A percentile compares a stretch with the other conserved stretches of the same genome.
Conservation (phyloP, 768 basidiomycete genomes). For the Saitozyma sp. region DNA sequence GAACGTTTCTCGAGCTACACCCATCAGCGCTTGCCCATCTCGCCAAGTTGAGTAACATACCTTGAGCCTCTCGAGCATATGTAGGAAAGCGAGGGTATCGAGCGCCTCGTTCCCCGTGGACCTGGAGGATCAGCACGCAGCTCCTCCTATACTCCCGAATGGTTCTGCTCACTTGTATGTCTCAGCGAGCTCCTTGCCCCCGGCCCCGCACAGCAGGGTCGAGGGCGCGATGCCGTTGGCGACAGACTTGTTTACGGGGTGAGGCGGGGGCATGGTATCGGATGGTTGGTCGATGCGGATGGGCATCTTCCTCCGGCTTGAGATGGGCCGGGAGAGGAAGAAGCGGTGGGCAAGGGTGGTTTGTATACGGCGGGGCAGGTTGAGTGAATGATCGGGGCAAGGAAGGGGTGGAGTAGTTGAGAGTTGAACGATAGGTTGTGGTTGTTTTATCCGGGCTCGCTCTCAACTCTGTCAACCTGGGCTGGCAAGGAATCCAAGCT, state of each 20-base stretch:
- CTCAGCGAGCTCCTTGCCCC: slow-evolving; percentile 46
- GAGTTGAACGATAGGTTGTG: neutral
- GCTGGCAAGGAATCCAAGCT: too few relatives aligned
- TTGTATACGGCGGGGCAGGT: neutral
- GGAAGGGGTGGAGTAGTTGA: neutral
- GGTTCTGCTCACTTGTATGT: slow-evolving; percentile 44
- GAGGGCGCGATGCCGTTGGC: slow-evolving; percentile 2
- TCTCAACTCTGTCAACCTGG: too few relatives aligned
- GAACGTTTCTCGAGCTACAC: slow-evolving; percentile 89
- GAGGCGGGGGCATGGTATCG: slow-evolving; percentile 1
- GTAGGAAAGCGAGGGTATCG: slow-evolving; percentile 86
- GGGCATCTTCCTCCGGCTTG: neutral
- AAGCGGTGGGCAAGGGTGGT: neutral
- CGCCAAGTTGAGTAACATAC: slow-evolving; percentile 53
- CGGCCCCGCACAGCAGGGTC: slow-evolving; percentile 32
- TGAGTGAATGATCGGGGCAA: neutral
- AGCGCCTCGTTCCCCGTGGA: slow-evolving; percentile 57
- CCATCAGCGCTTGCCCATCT: slow-evolving; percentile 1
- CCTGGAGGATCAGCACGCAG: slow-evolving; percentile 17
- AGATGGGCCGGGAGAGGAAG: neutral
- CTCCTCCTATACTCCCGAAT: neutral
- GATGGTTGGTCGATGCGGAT: slow-evolving; percentile 2
- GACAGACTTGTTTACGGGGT: slow-evolving; percentile 18
- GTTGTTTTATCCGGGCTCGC: too few relatives aligned
- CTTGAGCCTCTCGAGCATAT: slow-evolving; percentile 84